A percentile compares a stretch with the other conserved stretches of the same genome.
These are phyloP conservation scores for Elaeis oleifera DNA, from an alignment of 202 grass and related monocot genomes.

Conservation along the genomic window DNA sequence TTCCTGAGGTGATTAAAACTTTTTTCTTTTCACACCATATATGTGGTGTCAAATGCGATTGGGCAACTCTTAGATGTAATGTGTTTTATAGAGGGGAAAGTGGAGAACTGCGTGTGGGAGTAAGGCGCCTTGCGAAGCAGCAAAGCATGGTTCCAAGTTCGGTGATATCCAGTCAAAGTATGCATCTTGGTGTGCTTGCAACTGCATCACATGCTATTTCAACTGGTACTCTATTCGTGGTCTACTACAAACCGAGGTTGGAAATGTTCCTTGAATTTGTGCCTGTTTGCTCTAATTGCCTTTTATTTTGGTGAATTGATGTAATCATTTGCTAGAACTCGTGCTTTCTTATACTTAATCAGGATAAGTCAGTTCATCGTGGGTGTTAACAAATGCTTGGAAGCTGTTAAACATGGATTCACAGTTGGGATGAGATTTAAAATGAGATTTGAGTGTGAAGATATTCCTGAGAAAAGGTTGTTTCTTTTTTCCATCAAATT, in stretches of 20 bases:
- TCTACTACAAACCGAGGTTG: slow-evolving; percentile 98
- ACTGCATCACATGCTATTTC: slow-evolving; percentile 83
- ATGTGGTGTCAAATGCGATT: no score
- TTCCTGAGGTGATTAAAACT: slow-evolving; percentile 47
- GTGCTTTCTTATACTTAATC: not conserved
- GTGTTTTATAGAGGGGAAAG: slow-evolving; percentile 47
- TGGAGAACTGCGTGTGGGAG: slow-evolving; percentile 76
- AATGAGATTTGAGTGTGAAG: slow-evolving; percentile 91
- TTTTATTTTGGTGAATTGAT: no score
- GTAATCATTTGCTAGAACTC: no score
- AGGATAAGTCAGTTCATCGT: slow-evolving; percentile 58
- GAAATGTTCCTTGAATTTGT: not conserved
- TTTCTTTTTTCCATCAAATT: no score
- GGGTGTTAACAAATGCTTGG: slow-evolving; percentile 70
- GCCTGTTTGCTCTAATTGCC: no score
- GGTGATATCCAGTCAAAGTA: slow-evolving; percentile 95
- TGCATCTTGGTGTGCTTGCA: slow-evolving; percentile 98
- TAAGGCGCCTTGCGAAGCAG: slow-evolving; percentile 56
- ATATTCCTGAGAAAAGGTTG: slow-evolving; percentile 49
- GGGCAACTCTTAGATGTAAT: no score
- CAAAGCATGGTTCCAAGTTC: slow-evolving; percentile 61
- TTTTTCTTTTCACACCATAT: no score
- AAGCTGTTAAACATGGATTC: slow-evolving; percentile 51
- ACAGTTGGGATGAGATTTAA: slow-evolving; percentile 55
- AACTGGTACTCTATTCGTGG: slow-evolving; percentile 64